Conservation (phyloP, 352 stramenopile genomes). For the Nothophytophthora sp. region DNA sequence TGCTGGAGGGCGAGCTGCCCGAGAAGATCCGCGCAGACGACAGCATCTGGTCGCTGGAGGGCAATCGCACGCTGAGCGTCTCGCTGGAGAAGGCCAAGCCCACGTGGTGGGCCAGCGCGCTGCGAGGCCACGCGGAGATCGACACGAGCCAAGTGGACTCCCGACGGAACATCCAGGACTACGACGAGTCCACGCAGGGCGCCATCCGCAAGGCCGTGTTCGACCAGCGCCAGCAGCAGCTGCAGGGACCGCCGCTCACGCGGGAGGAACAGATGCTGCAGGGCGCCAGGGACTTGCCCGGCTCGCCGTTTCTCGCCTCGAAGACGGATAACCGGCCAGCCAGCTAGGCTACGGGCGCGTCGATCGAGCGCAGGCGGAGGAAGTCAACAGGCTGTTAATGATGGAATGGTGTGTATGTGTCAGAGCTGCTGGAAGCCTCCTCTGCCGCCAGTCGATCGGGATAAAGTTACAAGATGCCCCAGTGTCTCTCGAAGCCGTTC, state of each 20-base stretch:
- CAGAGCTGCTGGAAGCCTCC: too few relatives aligned
- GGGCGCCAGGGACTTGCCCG: conserved; percentile 85
- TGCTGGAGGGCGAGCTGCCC: conserved; percentile 87
- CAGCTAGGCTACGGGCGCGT: too few relatives aligned
- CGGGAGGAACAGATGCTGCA: conserved; percentile 92
- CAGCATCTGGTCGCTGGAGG: conserved; percentile 97
- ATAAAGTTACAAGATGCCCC: conserved; percentile 96
- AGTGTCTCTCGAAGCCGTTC: conserved; percentile 98
- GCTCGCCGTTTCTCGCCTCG: conserved; percentile 35
- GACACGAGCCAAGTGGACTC: conserved; percentile 97
- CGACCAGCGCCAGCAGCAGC: conserved; percentile 93
- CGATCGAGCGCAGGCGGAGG: too few relatives aligned
- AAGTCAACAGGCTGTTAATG: too few relatives aligned
- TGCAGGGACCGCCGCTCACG: conserved; percentile 89
- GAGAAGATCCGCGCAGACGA: conserved; percentile 97
- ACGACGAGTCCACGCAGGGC: conserved; percentile 96
- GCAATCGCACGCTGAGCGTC: conserved; percentile 67
- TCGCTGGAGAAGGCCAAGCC: conserved; percentile 97
- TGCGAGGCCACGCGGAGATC: conserved; percentile 94
- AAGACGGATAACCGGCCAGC: too few relatives aligned
- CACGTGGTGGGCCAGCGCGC: conserved; percentile 97
- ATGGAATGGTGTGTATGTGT: too few relatives aligned
- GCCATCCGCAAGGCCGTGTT: conserved; percentile 99
- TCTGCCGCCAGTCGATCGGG: too few relatives aligned
- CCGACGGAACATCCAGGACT: conserved; percentile 95